Conservation (phyloP, 1,284 basidiomycete genomes). For the Chondrostereum purpureum region DNA sequence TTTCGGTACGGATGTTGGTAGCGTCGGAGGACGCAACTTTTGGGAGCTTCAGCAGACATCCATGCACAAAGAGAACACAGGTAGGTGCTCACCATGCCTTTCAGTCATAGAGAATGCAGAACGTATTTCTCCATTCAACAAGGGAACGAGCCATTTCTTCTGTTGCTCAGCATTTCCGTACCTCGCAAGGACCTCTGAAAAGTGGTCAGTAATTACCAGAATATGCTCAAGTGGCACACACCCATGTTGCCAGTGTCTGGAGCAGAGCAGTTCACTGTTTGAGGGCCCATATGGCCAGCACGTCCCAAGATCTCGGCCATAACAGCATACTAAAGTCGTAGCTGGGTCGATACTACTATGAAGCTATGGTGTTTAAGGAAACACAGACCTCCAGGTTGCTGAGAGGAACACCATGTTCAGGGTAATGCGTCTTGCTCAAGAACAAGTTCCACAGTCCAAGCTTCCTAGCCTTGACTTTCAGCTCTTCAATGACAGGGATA, state of each 20-base stretch:
- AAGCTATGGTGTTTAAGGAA: constrained; percentile 7
- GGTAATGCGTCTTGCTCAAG: constrained; percentile 90
- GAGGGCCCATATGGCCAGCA: constrained; percentile 74
- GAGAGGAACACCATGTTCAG: constrained; percentile 80
- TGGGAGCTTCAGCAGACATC: constrained; percentile 7
- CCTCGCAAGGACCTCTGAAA: constrained; percentile 83
- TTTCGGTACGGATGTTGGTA: constrained; percentile 90
- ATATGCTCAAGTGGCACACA: constrained; percentile 25
- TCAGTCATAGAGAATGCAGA: constrained; percentile 96
- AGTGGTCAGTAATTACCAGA: neutral
- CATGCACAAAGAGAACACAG: constrained; percentile 5
- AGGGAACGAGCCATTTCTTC: constrained; percentile 82
- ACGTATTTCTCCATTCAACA: constrained; percentile 90
- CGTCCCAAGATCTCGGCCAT: constrained; percentile 95
- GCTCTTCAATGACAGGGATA: constrained; percentile 75
- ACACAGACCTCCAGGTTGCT: constrained; percentile 81
- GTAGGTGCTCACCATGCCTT: constrained; percentile 58
- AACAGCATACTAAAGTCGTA: constrained; percentile 80
- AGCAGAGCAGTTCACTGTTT: constrained; percentile 88
- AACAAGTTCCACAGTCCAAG: constrained; percentile 97
- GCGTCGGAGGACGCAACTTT: constrained; percentile 93
- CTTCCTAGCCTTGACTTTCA: constrained; percentile 85
- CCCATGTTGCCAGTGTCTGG: constrained; percentile 97
- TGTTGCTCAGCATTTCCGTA: constrained; percentile 90
- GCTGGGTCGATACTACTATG: constrained; percentile 5